phyloP scores from a whole-genome alignment of 768 basidiomycete species.

The Lactarius trivialis region DNA sequence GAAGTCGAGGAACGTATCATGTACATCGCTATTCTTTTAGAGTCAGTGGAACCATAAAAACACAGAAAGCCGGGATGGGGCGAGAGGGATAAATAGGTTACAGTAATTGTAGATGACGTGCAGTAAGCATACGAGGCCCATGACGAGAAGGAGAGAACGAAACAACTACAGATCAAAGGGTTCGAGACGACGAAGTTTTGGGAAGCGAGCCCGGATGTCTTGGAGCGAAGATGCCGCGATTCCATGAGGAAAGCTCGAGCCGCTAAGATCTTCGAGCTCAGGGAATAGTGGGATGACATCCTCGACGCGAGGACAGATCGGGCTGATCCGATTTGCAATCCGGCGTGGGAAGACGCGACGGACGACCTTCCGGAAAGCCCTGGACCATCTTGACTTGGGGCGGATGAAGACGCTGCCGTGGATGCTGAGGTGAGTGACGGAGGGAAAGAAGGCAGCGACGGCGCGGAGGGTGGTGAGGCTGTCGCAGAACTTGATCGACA shows the following conservation, averaged over 20 bases:
- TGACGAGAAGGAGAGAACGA: background rate
- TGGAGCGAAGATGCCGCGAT: slow-evolving; percentile 15
- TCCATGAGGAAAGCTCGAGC: slow-evolving; percentile 15
- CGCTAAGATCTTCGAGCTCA: slow-evolving; percentile 19
- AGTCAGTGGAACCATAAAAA: slow-evolving; percentile 1
- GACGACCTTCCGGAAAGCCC: slow-evolving; percentile 5
- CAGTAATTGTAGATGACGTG: slow-evolving; percentile 9
- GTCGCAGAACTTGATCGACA: slow-evolving; percentile 21
- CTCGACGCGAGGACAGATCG: slow-evolving; percentile 15
- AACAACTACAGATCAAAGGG: slow-evolving; percentile 8
- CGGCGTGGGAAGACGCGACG: slow-evolving; percentile 10
- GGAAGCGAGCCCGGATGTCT: slow-evolving; percentile 17
- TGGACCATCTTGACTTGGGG: slow-evolving; percentile 10
- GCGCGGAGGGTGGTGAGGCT: slow-evolving; percentile 18
- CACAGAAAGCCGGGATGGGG: background rate
- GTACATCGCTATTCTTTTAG: background rate
- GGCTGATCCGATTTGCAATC: slow-evolving; percentile 13
- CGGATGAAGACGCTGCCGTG: slow-evolving; percentile 16
- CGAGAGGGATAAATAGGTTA: background rate
- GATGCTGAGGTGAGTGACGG: slow-evolving; percentile 17
- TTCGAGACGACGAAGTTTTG: slow-evolving; percentile 20
- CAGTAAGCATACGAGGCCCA: background rate
- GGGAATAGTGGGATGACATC: slow-evolving; percentile 21
- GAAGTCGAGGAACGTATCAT: background rate
- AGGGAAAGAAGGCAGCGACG: slow-evolving; percentile 17